Evolutionary conservation across 1,284 basidiomycete species (phyloP), one percentile per base, ranked within the genome.

Genomic region (Pseudozyma hubeiensis): DNA sequence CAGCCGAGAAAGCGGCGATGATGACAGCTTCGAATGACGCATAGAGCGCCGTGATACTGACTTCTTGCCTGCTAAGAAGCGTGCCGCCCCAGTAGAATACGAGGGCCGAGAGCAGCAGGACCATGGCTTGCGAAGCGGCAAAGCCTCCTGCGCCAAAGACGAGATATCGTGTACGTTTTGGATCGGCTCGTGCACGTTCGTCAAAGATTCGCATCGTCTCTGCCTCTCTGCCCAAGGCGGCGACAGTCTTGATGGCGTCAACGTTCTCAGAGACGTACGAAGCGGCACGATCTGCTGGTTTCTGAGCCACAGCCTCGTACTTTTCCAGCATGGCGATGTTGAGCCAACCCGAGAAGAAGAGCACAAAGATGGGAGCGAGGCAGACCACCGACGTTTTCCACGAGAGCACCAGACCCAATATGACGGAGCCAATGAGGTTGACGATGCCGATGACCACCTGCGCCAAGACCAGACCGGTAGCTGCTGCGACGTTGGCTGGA

Each of bases 231-330:
- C 86, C 85, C 8, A 87, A 77, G 1, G 86, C 82, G 5, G 84
- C 80, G 9, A 86, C 84, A 0, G 85, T 84, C 65, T 82, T 78
- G 46, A 86, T 84, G 6, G 84, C 82, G 52, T 86, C 86, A 29
- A 86, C 84, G 13, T 84, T 75, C 55, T 87, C 86, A n/a, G 81
- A 76, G 11, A 86, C 81, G 56, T 83, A 86, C 0, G 81, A 64
- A 6, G 81, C 74, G 1, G 81, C 81, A 13, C 67, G 64, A 33
- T 81, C 76, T 5, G 81, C 64, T 11, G 80, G 78, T 44, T 80
- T 70, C 54, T 84, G 71, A 1, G 74, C 78, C 19, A 81, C 76
- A 19, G 75, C 64, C 44, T 85, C 85, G 44, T 75, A 79, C 31
- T 80, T 80, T 45, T 82, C 78, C 17, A 82, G 77, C 44, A 81